Base-by-base conservation (phyloP, 1,284 basidiomycete genomes). In the Gymnopus androsaceus region DNA sequence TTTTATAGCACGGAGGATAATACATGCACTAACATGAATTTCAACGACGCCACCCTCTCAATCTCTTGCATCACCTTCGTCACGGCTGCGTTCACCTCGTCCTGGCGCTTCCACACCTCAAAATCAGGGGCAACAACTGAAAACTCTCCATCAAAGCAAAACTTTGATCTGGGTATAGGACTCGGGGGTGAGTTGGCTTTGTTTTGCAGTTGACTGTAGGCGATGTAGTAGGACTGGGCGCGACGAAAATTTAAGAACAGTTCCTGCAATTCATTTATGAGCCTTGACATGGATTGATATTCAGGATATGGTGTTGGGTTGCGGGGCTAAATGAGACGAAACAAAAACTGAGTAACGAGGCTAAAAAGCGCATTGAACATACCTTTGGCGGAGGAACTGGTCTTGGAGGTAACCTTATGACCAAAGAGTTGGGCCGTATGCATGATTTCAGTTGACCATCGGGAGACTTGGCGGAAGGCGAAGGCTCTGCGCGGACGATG, bases 101-200 rank as follows among this genome's bases (percentile, higher is more conserved):
- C 60, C 54, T 63, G 66, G 54, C 70, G 64, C 33, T 50, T 56
- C n/a, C 66, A 27, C 14, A 81, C 63, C 28, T 74, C 66, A 19
- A 72, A 72, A 51, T 77, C 75, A 25, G 69, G 58, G 7, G 76
- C 74, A 19, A 83, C 76, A 28, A 77, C 65, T 5, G 82, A 79
- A 64, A 75, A 84, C 65, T 85, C 82, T 17, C 81, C 83, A 40
- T 77, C 75, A 58, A 85, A 84, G 11, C 65, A 64, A 63, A 85
- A 84, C 34, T 69, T 64, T 9, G 66, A 49, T 21, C 51, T 47
- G 30, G 50, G 34, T 21, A 53, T 47, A 33, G 50, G 34, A 7
- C 52, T 54, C 23, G 66, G 57, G 2, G 58, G 41, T 3, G 58
- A 19, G 12, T 14, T 41, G 6, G 17, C 11, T 21, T 19, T 19